Evolutionary conservation across 768 basidiomycete genomes (phyloP), one percentile per base, ranked within the genome.

Genomic region (Lyophyllum shimeji): DNA sequence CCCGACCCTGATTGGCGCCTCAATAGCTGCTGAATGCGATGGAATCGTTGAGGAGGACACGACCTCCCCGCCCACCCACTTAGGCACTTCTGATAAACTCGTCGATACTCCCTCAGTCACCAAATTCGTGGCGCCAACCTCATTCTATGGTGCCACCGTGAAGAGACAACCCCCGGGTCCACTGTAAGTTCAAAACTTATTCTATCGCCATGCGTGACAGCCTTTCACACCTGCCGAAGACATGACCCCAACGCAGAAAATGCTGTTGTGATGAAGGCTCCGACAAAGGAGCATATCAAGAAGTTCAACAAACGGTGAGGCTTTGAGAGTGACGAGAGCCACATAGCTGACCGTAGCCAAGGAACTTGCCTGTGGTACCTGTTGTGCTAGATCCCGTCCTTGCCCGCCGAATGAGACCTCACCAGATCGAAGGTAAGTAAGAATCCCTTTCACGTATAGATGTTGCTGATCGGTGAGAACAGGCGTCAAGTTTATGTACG

Each of bases 341-440:
- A 46, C 17, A 4, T 31, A 5, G 25, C 57, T 49, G 21, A 61
- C 18, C 51, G 40, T 29, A 21, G 21, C 46, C 34, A 52, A 94
- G 93, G 66, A 76, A 81, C 52, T 63, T 81, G 12, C 78, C 86
- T 4, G 68, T 94, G 11, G 81, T 91, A 11, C 82, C 86, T 51
- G 95, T 98, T 3, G 95, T 98, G 2, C 68, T 99, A 25, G 96
- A 98, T 67, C 96, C 95, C 1, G 72, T 90, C n/a, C 67, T 99
- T 21, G 77, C 84, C 1, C 79, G 82, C 34, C 80, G 81, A 50
- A 82, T 99, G 71, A 79, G 96, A 50, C 84, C 88, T 13, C 97
- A 99, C 73, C 97, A 99, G 66, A 77, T 81, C 45, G 95, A 97
- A 79, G 95, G 94, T 82, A 53, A 65, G 50, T 25, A 7, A 9